Percentiles rank a stretch among this genome's conserved stretches.
phyloP scores from a whole-genome alignment of 345 rosid genomes.

The Murraya koenigii region DNA sequence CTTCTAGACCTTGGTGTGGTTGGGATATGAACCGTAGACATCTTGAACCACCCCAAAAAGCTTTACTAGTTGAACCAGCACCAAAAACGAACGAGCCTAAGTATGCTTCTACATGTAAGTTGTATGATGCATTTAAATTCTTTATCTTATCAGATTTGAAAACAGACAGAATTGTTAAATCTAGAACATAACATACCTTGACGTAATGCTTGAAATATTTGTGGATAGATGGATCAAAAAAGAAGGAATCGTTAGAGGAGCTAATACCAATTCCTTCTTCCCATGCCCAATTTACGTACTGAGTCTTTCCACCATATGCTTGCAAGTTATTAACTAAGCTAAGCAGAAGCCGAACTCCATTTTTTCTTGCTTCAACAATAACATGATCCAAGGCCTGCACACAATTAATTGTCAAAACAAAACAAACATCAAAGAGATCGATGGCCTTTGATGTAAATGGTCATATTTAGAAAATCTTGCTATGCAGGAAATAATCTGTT shows the following conservation, averaged over 20 bases:
- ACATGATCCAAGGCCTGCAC: slow-evolving; percentile 91
- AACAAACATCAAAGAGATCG: background rate
- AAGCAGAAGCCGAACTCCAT: slow-evolving; percentile 75
- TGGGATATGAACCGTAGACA: background rate
- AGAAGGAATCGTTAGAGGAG: slow-evolving; percentile 95
- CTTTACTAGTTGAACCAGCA: background rate
- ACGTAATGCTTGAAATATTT: slow-evolving; percentile 78
- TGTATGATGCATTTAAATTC: background rate
- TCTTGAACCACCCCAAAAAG: background rate
- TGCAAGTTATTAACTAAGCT: slow-evolving; percentile 85
- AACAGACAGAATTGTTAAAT: background rate
- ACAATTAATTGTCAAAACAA: slow-evolving; percentile 14
- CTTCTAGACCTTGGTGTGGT: background rate
- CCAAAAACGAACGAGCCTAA: background rate
- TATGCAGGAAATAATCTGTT: background rate
- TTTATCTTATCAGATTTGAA: background rate
- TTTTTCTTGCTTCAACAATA: slow-evolving; percentile 75
- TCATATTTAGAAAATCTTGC: background rate
- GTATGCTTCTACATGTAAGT: background rate
- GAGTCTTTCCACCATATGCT: slow-evolving; percentile 93
- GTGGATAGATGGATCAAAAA: slow-evolving; percentile 89
- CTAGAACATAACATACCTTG: slow-evolving; percentile 36
- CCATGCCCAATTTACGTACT: slow-evolving; percentile 98
- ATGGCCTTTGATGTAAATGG: no score
- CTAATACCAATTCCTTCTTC: slow-evolving; percentile 91